phyloP scores from a whole-genome alignment of 2,329 filamentous ascomycete genomes.

The Ustulina deusta region DNA sequence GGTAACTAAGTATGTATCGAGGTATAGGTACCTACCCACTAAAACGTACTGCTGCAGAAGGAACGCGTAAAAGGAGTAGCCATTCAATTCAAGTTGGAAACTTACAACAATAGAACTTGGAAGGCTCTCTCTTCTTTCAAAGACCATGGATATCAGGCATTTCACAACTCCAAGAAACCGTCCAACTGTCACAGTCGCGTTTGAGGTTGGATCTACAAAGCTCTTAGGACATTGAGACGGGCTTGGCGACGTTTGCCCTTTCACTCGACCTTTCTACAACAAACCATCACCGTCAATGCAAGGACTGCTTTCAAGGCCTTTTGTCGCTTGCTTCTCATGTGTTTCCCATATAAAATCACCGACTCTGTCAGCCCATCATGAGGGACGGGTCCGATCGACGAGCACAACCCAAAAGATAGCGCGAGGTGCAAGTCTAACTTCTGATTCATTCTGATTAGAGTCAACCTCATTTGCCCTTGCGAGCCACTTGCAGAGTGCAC shows the following conservation, averaged over 20 bases:
- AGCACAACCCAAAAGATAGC: not conserved
- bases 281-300: not conserved
- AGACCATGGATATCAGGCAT: not conserved
- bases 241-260: not conserved
- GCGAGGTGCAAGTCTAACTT: too few species aligned
- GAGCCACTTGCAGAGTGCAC: not conserved
- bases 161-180: not conserved
- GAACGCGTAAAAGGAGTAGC: too few species aligned
- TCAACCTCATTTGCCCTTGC: too few species aligned
- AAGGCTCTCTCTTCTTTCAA: not conserved
- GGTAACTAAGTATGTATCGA: too few species aligned
- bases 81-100: too few species aligned
- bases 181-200: not conserved
- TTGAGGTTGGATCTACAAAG: not conserved
- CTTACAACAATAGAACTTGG: too few species aligned
- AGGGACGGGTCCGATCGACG: not conserved
- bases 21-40: too few species aligned
- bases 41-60: too few species aligned
- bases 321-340: not conserved
- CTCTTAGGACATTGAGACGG: not conserved
- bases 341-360: not conserved
- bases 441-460: too few species aligned
- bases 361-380: slow-evolving; percentile 1
- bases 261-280: not conserved
- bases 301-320: not conserved